Conservation (phyloP, 805 yeast genomes). For the Candida tibetensis region DNA sequence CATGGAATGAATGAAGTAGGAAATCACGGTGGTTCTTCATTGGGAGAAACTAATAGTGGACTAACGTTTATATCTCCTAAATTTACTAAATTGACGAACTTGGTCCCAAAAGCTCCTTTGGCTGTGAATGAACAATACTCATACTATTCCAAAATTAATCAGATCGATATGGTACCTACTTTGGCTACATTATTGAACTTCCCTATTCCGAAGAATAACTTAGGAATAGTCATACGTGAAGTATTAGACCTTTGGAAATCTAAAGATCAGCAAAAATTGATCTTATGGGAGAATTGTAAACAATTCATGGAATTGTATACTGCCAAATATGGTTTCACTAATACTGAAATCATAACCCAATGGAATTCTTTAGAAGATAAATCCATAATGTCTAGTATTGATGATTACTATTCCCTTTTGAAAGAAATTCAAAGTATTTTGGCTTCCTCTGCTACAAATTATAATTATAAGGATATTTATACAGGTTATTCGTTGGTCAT, state of each 20-base stretch:
- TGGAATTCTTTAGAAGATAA: constrained; percentile 13
- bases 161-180: constrained; percentile 74
- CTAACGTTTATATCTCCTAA: constrained; percentile 65
- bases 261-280: constrained; percentile 27
- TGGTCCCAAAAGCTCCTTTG: constrained; percentile 33
- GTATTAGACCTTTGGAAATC: constrained; percentile 52
- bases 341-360: constrained; percentile 4
- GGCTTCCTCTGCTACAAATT: constrained; percentile 67
- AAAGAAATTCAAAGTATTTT: constrained; percentile 46
- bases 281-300: constrained; percentile 53
- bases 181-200: constrained; percentile 57
- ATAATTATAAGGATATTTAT: constrained; percentile 52
- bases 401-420: constrained; percentile 37
- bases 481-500: constrained; percentile 24
- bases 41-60: constrained; percentile 90
- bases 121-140: constrained; percentile 42
- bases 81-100: constrained; percentile 28
- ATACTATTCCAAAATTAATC: constrained; percentile 55
- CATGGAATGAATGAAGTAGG: constrained; percentile 97
- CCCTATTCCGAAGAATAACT: constrained; percentile 67
- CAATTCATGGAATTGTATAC: constrained; percentile 52
- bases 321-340: constrained; percentile 30
- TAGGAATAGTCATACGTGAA: constrained; percentile 67
- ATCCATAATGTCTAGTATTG: constrained; percentile 12
- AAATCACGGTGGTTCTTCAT: constrained; percentile 93